Evolutionary conservation across 2,329 filamentous ascomycete genomes (phyloP), one percentile per base, ranked within the genome.

Genomic region (Aureobasidium zeae): DNA sequence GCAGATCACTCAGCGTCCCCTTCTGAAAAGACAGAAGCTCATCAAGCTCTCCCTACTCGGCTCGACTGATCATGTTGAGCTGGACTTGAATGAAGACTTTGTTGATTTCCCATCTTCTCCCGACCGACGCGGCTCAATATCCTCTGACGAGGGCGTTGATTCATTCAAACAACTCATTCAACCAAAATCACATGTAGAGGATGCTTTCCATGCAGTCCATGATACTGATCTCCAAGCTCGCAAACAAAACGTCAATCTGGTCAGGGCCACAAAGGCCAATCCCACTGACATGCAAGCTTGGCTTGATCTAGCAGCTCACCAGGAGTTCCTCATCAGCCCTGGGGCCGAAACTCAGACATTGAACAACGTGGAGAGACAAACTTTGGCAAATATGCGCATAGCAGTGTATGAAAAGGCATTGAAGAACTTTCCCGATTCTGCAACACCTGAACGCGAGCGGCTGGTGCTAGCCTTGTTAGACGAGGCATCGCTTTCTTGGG

Each of bases 321-420:
- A 96, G 63, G 78, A 86, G 49, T 60, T 63, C 2, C 68, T 93
- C 44, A 64, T 89, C 30, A 66, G 66, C 39, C 64, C 69, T 17
- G 68, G 69, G 31, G 57, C 55, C 48, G 66, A 65, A 55, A 69
- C 57, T 30, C 68, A 62, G 28, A 60, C 56, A 21, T 65, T 70
- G 17, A 79, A 76, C 0, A 65, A 68, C 20, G 75, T 79, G 3
- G 83, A 91, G 55, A 66, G 69, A 38, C 73, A 72, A 49, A 81
- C 81, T 49, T 76, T 85, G 44, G 79, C 86, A 3, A 82, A 91
- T 50, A 77, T 94, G 44, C 89, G 86, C 51, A 65, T 94, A 2
- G 78, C 81, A 2, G 76, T 94, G 48, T 84, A 88, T 48, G 78
- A 89, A 51, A 79, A 86, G 48, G 88, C 88, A 0, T 60, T 94